phyloP scores from a whole-genome alignment of 169 alveolate species.

The Plasmodium yoelii region DNA sequence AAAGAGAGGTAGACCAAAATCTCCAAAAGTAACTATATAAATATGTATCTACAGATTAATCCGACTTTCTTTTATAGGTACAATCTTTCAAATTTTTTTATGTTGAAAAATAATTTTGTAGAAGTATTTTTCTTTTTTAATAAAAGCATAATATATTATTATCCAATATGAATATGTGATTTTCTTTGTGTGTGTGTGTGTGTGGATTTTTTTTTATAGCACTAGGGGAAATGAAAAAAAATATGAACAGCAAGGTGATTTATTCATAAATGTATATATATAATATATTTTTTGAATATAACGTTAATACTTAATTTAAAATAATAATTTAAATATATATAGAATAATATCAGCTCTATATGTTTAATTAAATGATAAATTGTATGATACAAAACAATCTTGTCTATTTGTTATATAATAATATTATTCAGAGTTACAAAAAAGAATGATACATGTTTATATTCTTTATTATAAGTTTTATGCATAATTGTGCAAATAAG shows the following conservation, averaged over 20 bases:
- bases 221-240: slow-evolving; percentile 17
- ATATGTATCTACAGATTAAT: slow-evolving; percentile 43
- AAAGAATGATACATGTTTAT: neutral
- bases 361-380: no score
- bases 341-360: no score
- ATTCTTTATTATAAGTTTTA: slow-evolving; percentile 8
- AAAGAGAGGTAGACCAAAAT: slow-evolving; percentile 39
- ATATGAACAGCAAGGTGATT: slow-evolving; percentile 17
- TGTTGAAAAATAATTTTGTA: slow-evolving; percentile 12
- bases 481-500: slow-evolving; percentile 42
- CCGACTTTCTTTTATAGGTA: slow-evolving; percentile 29
- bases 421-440: no score
- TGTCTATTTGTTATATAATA: no score
- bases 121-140: slow-evolving; percentile 11
- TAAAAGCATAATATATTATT: slow-evolving; percentile 1
- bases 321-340: no score
- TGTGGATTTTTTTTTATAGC: slow-evolving; percentile 10
- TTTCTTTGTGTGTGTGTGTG: slow-evolving; percentile 19
- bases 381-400: no score
- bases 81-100: slow-evolving; percentile 12
- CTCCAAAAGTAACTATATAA: slow-evolving; percentile 26
- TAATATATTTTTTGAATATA: neutral
- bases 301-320: neutral
- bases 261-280: neutral
- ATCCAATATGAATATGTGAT: slow-evolving; percentile 1